Percentiles rank a stretch among this genome's conserved stretches.
Evolutionary conservation across 768 basidiomycete genomes (phyloP).

Genomic region (Hygrophoropsis aurantiaca): DNA sequence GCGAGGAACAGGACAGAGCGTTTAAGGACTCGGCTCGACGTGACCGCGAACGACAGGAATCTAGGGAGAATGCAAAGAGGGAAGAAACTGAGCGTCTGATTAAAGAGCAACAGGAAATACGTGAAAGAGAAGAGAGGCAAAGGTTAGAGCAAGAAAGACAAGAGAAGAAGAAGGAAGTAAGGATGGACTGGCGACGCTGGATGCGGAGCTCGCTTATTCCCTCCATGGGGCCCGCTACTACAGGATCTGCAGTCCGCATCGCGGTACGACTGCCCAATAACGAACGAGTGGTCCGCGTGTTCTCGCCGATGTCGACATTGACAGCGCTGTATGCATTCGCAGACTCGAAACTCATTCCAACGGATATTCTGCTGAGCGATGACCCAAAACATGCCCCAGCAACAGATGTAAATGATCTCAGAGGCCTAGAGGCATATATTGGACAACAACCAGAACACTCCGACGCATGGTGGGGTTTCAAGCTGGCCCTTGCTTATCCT

Average conservation of each 20-base stretch:
- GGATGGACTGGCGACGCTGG: slow-evolving; percentile 61
- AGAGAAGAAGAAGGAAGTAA: slow-evolving; percentile 32
- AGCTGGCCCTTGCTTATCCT: slow-evolving; percentile 68
- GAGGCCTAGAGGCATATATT: slow-evolving; percentile 35
- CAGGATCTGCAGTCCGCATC: slow-evolving; percentile 37
- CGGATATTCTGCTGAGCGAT: slow-evolving; percentile 31
- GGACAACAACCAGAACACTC: slow-evolving; percentile 23
- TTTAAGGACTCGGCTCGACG: slow-evolving; percentile 62
- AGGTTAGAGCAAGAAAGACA: slow-evolving; percentile 38
- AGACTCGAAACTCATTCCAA: slow-evolving; percentile 58
- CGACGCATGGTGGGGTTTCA: slow-evolving; percentile 73
- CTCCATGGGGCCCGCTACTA: slow-evolving; percentile 29
- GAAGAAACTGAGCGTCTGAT: slow-evolving; percentile 33
- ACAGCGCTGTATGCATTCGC: slow-evolving; percentile 73
- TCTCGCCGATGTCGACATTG: slow-evolving; percentile 48
- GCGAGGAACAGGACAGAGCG: slow-evolving; percentile 82
- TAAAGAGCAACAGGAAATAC: slow-evolving; percentile 27
- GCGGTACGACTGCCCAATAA: slow-evolving; percentile 59
- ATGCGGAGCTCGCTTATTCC: slow-evolving; percentile 48
- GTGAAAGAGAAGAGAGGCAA: slow-evolving; percentile 34
- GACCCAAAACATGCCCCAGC: slow-evolving; percentile 46
- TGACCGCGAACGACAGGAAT: slow-evolving; percentile 70
- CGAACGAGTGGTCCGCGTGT: slow-evolving; percentile 56
- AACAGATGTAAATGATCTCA: slow-evolving; percentile 30
- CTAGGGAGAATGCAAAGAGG: slow-evolving; percentile 47